phyloP scores from a whole-genome alignment of 345 rosid species.

The Garcia nutans region DNA sequence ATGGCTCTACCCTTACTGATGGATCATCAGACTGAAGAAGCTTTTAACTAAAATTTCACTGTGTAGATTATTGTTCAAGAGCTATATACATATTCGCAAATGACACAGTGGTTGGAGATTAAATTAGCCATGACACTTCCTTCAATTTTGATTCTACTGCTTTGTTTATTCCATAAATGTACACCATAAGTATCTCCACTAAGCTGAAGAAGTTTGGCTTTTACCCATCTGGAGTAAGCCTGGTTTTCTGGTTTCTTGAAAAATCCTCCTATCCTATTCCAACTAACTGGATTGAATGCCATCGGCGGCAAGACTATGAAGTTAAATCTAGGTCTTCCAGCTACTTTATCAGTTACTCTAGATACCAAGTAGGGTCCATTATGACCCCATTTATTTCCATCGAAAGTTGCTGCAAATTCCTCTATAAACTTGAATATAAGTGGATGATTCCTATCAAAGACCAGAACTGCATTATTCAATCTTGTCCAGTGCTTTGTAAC shows the following conservation, averaged over 20 bases:
- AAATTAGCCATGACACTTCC: slow-evolving; percentile 62
- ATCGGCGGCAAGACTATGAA: slow-evolving; percentile 55
- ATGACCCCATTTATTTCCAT: slow-evolving; percentile 83
- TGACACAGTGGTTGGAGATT: slow-evolving; percentile 50
- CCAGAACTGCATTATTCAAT: slow-evolving; percentile 71
- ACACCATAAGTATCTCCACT: slow-evolving; percentile 49
- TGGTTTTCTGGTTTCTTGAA: slow-evolving; percentile 49
- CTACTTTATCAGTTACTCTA: slow-evolving; percentile 49
- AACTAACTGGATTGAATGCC: slow-evolving; percentile 71
- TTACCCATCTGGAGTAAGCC: slow-evolving; percentile 37
- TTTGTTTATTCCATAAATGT: slow-evolving; percentile 82
- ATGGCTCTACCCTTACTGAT: no score
- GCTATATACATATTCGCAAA: slow-evolving; percentile 38
- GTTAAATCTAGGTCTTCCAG: slow-evolving; percentile 39
- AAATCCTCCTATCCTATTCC: slow-evolving; percentile 54
- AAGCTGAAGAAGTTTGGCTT: slow-evolving; percentile 52
- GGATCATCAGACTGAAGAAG: not conserved
- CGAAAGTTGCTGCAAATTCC: slow-evolving; percentile 70
- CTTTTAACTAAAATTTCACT: no score
- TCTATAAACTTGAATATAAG: slow-evolving; percentile 58
- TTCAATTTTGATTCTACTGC: slow-evolving; percentile 44
- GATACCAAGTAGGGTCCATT: slow-evolving; percentile 83
- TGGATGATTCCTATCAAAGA: slow-evolving; percentile 65
- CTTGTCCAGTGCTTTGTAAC: slow-evolving; percentile 63
- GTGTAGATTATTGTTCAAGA: slow-evolving; percentile 6